Base-by-base conservation (phyloP, 75 land plant genomes). In the Pinus albicaulis region DNA sequence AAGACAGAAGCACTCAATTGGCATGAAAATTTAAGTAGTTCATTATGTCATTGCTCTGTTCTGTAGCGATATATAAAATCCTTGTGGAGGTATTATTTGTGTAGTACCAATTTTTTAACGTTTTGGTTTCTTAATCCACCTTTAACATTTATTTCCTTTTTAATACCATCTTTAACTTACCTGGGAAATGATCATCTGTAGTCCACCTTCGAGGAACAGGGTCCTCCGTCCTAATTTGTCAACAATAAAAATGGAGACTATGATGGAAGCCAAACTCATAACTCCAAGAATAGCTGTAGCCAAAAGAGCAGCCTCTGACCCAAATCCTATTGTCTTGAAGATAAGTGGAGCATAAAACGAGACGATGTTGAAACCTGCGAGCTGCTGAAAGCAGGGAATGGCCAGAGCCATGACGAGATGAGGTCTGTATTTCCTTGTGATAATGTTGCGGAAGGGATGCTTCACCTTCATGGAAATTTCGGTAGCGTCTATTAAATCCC, bases 301-400 rank as follows among this genome's bases (percentile, higher is more conserved):
- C 69, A 80, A 75, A 23, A 88, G 78, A 0, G 90, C 83, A 2
- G 83, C 86, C 44, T 88, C 79, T 80, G 26, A 22, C 16, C 85
- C 83, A 61, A 88, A 85, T 11, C 91, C 91, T 55, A 89, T 74
- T 23, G 85, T 76, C 71, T 85, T 71, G 84, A 87, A 87, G 5
- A 87, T 64, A 20, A 87, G 80, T 8, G 89, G 89, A 26, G 90
- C 91, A 65, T 89, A 89, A 79, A 89, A 89, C 91, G 82, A 85
- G 76, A 89, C 82, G 62, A 84, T 84, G 66, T 85, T 87, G 41
- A 85, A 85, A 1, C 89, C 89, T 3, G 88, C 82, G n/a, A 87
- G 77, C 77, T 82, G 89, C 77, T 85, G 89, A 77, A 87, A 87
- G 57, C 71, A 59, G 15, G 84, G 89, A 44, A 87, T 75, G 60